Base-by-base conservation (phyloP, 768 basidiomycete species). In the Lentinula boryana region DNA sequence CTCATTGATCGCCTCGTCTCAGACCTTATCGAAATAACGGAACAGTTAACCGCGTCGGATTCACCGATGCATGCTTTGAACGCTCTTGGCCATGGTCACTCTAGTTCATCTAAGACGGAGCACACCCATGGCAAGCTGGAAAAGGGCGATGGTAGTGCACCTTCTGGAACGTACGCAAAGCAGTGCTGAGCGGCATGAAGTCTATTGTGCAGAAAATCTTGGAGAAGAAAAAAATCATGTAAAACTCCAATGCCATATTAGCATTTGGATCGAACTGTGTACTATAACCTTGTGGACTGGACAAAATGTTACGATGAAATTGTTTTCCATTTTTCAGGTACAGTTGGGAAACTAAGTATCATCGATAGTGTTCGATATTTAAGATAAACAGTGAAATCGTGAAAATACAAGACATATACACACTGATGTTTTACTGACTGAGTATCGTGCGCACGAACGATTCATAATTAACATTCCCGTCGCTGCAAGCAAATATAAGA, bases 401-500 rank as follows among this genome's bases (percentile, higher is more conserved):
- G 12, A 44, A 27, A 41, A 5, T 43, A 40, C 31, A 43, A 40
- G 15, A 27, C 4, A 27, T 43, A 48, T 23, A 10, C 9, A 27
- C 38, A 32, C 27, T 27, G 27, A 9, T 10, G 23, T 57, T 60
- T 44, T 76, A 95, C 81, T 95, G 93, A 69, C 86, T 91, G 56
- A 96, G 84, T 67, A 98, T 95, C 18, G 92, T 93, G 74, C 94
- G 87, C 52, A 97, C 95, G 68, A 98, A 97, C 2, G 91, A 93
- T 73, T 96, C 95, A 71, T 98, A 98, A 75, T 98, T 96, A 70
- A 98, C 87, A 67, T 96, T 97, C 13, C 96, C 96, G 69, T 98
- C 95, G 23, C 95, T 97, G 69, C 4, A 50, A 44, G 18, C 16
- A 66, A 46, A 13, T 38, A 56, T 56, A 40, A 59, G 58, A 52